Conservation (phyloP, 1,284 basidiomycete genomes). For the Rhodotorula sp. region DNA sequence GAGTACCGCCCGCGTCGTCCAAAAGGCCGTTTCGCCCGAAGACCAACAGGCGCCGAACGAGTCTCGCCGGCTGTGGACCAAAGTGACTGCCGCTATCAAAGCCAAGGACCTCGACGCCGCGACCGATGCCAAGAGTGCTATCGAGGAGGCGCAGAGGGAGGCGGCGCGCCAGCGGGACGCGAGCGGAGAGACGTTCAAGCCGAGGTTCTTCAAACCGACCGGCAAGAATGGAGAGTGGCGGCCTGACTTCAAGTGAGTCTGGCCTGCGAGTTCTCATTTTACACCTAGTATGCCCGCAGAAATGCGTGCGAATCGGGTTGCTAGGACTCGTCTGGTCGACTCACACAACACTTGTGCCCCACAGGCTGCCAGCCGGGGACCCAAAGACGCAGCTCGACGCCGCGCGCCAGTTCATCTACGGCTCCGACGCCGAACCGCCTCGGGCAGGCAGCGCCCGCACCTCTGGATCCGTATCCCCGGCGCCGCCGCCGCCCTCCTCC, state of each 20-base stretch:
- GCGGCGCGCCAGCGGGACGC: slow-evolving; percentile 74
- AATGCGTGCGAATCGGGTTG: neutral
- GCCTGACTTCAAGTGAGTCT: slow-evolving; percentile 62
- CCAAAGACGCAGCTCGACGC: slow-evolving; percentile 61
- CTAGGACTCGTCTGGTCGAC: neutral
- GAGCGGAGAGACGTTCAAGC: slow-evolving; percentile 63
- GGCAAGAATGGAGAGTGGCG: slow-evolving; percentile 68
- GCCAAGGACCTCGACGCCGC: slow-evolving; percentile 90
- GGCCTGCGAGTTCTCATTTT: neutral
- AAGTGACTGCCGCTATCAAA: slow-evolving; percentile 82
- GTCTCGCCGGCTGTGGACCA: slow-evolving; percentile 69
- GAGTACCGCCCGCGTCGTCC: slow-evolving; percentile 65
- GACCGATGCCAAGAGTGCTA: slow-evolving; percentile 78
- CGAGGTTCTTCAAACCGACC: slow-evolving; percentile 75
- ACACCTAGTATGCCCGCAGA: too few species aligned
- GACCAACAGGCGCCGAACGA: slow-evolving; percentile 88
- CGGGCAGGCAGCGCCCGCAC: neutral
- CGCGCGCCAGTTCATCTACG: slow-evolving; percentile 63
- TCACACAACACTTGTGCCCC: too few species aligned
- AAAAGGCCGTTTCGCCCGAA: slow-evolving; percentile 81
- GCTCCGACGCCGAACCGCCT: slow-evolving; percentile 32
- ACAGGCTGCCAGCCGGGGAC: slow-evolving; percentile 67
- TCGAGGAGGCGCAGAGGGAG: slow-evolving; percentile 91
- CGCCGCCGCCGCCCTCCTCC: neutral
- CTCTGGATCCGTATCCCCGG: too few species aligned